Evolutionary conservation across 805 yeast species (phyloP).

Genomic region (Candida rishiriensis): DNA sequence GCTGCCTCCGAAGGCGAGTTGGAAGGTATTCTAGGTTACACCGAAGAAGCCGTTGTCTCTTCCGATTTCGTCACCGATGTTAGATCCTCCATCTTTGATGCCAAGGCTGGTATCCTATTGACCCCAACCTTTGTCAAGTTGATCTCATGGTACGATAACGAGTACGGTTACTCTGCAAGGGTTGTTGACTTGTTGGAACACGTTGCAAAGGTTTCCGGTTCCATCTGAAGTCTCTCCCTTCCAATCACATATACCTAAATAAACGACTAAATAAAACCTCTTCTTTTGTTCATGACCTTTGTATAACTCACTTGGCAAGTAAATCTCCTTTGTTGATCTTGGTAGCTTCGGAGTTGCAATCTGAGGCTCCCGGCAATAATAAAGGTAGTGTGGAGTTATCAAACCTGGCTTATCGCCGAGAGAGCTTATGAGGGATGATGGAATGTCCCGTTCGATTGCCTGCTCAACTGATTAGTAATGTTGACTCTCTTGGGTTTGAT

Average conservation of each 20-base stretch:
- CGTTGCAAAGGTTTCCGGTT: constrained; percentile 55
- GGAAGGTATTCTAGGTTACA: constrained; percentile 83
- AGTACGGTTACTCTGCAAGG: constrained; percentile 94
- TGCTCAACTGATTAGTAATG: too few species aligned
- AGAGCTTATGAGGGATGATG: too few species aligned
- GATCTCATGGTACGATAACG: constrained; percentile 94
- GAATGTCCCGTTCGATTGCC: too few species aligned
- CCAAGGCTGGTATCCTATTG: constrained; percentile 84
- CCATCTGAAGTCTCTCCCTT: not conserved
- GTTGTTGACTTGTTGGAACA: constrained; percentile 85
- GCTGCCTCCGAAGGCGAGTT: constrained; percentile 71
- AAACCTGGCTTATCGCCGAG: too few species aligned
- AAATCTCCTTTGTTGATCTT: too few species aligned
- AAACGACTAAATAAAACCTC: too few species aligned
- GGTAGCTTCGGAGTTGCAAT: too few species aligned
- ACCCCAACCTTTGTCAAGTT: constrained; percentile 88
- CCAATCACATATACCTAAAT: not conserved
- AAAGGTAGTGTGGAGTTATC: too few species aligned
- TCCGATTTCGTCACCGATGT: constrained; percentile 81
- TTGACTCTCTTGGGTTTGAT: too few species aligned
- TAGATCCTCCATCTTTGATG: constrained; percentile 86
- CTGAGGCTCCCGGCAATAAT: too few species aligned
- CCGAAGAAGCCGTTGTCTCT: constrained; percentile 89
- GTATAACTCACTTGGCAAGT: too few species aligned
- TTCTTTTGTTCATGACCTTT: too few species aligned